phyloP scores from a whole-genome alignment of 768 basidiomycete species.

The Boletellus ananas region DNA sequence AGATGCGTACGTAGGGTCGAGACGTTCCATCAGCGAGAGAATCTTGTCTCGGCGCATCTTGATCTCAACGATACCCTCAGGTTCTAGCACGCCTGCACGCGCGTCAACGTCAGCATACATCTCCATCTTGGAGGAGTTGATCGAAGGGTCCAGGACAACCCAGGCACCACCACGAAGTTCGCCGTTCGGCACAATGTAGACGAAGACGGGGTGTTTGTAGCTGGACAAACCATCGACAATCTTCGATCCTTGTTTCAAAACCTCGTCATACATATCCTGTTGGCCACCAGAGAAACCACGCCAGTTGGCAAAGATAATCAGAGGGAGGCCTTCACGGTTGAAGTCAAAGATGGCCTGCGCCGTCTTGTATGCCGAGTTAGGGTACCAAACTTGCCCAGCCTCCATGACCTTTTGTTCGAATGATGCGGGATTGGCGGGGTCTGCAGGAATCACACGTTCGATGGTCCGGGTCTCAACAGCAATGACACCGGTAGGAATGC shows the following conservation, averaged over 20 bases:
- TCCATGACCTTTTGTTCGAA: conserved; percentile 99
- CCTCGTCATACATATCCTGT: conserved; percentile 98
- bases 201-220: conserved; percentile 97
- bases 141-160: conserved; percentile 98
- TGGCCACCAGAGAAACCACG: conserved; percentile 99
- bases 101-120: conserved; percentile 98
- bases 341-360: conserved; percentile 99
- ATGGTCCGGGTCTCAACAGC: conserved; percentile 97
- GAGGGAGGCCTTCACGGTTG: conserved; percentile 91
- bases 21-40: conserved; percentile 84
- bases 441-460: conserved; percentile 94
- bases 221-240: conserved; percentile 97
- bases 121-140: conserved; percentile 96
- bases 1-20: conserved; percentile 77
- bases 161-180: conserved; percentile 98
- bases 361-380: conserved; percentile 98
- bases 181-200: conserved; percentile 98
- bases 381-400: conserved; percentile 99
- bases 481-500: conserved; percentile 96
- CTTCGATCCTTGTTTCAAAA: conserved; percentile 95
- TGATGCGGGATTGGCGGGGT: conserved; percentile 94
- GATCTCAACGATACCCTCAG: conserved; percentile 97
- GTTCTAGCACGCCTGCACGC: conserved; percentile 93
- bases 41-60: conserved; percentile 97
- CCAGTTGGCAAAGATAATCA: conserved; percentile 99